Evolutionary conservation across 2,329 filamentous ascomycete genomes (phyloP), one percentile per base, ranked within the genome.

Genomic region (Fusarium euwallaceae): DNA sequence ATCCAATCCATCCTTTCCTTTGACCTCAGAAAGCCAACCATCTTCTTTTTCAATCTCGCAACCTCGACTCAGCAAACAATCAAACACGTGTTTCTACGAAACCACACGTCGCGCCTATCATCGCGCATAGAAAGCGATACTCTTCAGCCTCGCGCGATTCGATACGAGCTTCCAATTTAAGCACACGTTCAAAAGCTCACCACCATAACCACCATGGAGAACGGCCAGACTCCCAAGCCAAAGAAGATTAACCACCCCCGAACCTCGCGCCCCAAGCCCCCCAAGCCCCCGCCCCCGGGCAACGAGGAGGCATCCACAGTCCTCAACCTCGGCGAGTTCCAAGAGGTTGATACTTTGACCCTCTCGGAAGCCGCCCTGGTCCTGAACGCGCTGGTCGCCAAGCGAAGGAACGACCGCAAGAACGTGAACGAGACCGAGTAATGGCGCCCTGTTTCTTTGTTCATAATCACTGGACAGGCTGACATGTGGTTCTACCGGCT

Each of bases 321-420:
- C 65, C 91, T 98, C 74, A 94, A 93, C 82, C 93, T 99, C 12
- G 97, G 97, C 85, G 96, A 98, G 82, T 98, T 98, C 85, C 92
- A 97, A 78, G 89, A 96, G 80, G 95, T 97, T 76, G 95, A 97
- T 81, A 96, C 95, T 7, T 88, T 99, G 72, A 98, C 95, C 55
- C 90, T 98, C 63, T 97, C 95, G 37, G 97, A 98, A 85, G 95
- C 97, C 2, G 91, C 95, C 78, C 90, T 98, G 61, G 93, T 99
- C 80, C 94, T 99, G 79, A 96, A 96, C 81, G 95, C 95, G 72
- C 92, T 98, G 60, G 91, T 97, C 74, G 89, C 93, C 72, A 94
- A 96, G 85, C 91, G 95, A 74, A 90, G 92, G 76, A 92, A 93
- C 78, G 93, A 94, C 78, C 91, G 92, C 78, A 95, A 95, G 84